Base-by-base conservation (phyloP, 2,329 filamentous ascomycete genomes). In the Xylariales sp. region DNA sequence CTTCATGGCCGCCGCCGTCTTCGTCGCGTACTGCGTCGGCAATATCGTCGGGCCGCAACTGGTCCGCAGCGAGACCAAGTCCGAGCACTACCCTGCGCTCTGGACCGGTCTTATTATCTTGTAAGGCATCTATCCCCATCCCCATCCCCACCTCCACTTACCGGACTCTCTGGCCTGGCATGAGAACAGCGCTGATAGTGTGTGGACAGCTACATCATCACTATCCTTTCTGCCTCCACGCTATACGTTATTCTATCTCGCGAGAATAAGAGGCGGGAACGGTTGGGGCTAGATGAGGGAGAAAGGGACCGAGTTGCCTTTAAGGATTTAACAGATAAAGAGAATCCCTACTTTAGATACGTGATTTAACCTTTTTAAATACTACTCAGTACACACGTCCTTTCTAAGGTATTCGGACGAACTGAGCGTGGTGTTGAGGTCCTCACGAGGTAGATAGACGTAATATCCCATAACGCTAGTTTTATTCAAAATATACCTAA, bases 1-100 rank as follows among this genome's bases (percentile, higher is more conserved):
- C 70, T 89, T 91, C 73, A 93, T 91, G 84, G 90, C 91, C 0
- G 89, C 89, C 0, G 89, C 89, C 0, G 90, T 92, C 1, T 94
- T 93, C 69, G 90, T 92, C 0, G 90, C 90, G 0, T 93, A 93
- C 75, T 92, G 90, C 63, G 88, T 93, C 2, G 85, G 76, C 1
- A 93, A 93, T 72, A 93, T 94, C 58, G 88, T 93, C 30, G 91
- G 91, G 0, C 91, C 91, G 3, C 90, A 92, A 78, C 81, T 93
- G 46, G 86, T 93, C 48, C 87, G 87, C 72, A 89, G 85, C n/a
- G 82, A 91, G 77, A 90, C 88, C 0, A 90, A 90, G 71, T 79
- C 76, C 0, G 76, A 85, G 55, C 91, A 93, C 78, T 93, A 93
- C 74, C 91, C 91, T 0, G 86, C 88, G 72, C 75, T 93, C 8